These are phyloP conservation scores for Nannizzia gypsea DNA, from an alignment of 2,329 filamentous ascomycete species.

Conservation along the genomic window DNA sequence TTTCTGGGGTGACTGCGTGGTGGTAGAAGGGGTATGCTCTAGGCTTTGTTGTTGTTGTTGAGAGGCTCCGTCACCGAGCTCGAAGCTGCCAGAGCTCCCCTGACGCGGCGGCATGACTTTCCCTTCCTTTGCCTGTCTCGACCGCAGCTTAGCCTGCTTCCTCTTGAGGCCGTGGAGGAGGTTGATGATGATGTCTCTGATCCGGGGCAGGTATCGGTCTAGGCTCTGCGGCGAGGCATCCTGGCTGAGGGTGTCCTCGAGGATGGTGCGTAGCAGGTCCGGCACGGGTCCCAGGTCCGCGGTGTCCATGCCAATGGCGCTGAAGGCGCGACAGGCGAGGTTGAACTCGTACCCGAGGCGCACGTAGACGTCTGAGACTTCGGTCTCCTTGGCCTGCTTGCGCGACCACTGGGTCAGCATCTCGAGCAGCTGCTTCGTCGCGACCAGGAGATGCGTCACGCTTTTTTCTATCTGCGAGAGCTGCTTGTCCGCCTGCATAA, in stretches of 20 bases:
- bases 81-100: constrained; percentile 37
- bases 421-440: constrained; percentile 94
- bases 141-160: constrained; percentile 79
- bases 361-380: constrained; percentile 97
- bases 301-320: constrained; percentile 92
- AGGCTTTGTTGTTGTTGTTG: constrained; percentile 34
- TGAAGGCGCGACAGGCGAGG: constrained; percentile 93
- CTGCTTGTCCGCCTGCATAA: constrained; percentile 54
- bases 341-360: constrained; percentile 98
- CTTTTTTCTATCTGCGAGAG: constrained; percentile 98
- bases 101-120: constrained; percentile 30
- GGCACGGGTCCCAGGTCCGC: constrained; percentile 89
- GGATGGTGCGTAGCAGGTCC: constrained; percentile 74
- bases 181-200: constrained; percentile 97
- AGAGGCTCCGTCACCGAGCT: constrained; percentile 33
- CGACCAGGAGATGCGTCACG: constrained; percentile 91
- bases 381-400: constrained; percentile 76
- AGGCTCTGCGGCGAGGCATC: constrained; percentile 89
- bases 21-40: constrained; percentile 21
- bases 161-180: constrained; percentile 89
- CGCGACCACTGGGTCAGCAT: constrained; percentile 97
- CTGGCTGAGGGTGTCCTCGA: constrained; percentile 92
- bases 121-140: constrained; percentile 41
- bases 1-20: constrained; percentile 23
- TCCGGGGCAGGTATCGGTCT: constrained; percentile 84